Evolutionary conservation across 306 rosid species (phyloP), one percentile per base, ranked within the genome.

Genomic region (Dalbergia cochinchinensis): DNA sequence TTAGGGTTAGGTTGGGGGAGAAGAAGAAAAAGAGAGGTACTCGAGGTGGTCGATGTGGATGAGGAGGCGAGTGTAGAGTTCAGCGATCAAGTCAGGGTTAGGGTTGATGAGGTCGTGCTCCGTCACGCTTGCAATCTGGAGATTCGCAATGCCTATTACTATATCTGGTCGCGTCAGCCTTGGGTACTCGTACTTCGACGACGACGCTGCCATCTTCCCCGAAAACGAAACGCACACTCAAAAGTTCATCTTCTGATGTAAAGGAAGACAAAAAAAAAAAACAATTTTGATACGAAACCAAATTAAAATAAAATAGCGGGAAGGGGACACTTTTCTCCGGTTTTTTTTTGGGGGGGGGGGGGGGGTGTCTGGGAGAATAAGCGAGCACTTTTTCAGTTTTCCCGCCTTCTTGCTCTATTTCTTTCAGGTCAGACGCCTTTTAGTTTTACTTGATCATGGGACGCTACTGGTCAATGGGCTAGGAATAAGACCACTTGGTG

Each of bases 111-210:
- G 86, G 41, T 91, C 91, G 34, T 83, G 82, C 67, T 91, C 97
- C 10, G 94, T 74, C 3, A 94, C 73, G 70, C 65, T 77, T 4
- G 89, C 89, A 6, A 94, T 92, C 73, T 89, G 87, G 5, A 71
- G 65, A 3, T 92, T 82, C 51, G 59, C 74, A 18, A 91, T 64
- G 20, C 85, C 54, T 11, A 75, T 62, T 0, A 59, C 74, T 3
- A 94, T 88, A 39, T 94, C 97, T 1, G 77, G 8, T 19, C 92
- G 89, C 22, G 82, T 45, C 0, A 94, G 86, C 85, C 82, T 81
- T 8, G 91, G 97, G 66, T 87, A 90, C 47, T 86, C 91, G 88
- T 65, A 92, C 84, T 89, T 92, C 13, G 98, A 92, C 91, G 84
- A 85, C 57, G 68, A 51, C 13, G 55, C 5, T 5, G 6, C 34